phyloP scores from a whole-genome alignment of 805 yeast genomes.

The Starmera amethionina region DNA sequence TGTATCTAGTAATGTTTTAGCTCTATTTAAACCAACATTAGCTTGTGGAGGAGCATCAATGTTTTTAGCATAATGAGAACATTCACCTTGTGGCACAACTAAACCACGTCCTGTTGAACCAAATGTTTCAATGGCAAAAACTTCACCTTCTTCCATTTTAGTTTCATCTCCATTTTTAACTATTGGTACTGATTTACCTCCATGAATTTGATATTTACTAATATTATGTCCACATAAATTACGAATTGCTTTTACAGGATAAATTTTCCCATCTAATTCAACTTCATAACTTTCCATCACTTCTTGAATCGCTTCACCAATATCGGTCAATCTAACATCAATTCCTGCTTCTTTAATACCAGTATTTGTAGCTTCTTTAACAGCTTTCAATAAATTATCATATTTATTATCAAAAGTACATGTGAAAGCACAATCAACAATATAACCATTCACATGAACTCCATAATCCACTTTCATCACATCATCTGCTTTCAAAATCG shows the following conservation, averaged over 20 bases:
- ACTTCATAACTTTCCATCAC: slow-evolving; percentile 96
- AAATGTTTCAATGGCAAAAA: slow-evolving; percentile 96
- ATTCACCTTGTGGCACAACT: slow-evolving; percentile 80
- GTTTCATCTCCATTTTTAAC: slow-evolving; percentile 89
- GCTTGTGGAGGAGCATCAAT: slow-evolving; percentile 26
- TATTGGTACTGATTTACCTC: slow-evolving; percentile 94
- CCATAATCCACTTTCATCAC: slow-evolving; percentile 97
- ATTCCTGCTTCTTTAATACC: slow-evolving; percentile 92
- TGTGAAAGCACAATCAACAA: slow-evolving; percentile 93
- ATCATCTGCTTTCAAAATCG: slow-evolving; percentile 73
- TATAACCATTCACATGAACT: slow-evolving; percentile 90
- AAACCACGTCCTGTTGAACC: slow-evolving; percentile 95
- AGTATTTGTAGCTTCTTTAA: slow-evolving; percentile 85
- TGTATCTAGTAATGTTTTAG: slow-evolving; percentile 55
- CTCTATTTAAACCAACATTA: slow-evolving; percentile 46
- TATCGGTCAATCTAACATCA: slow-evolving; percentile 89
- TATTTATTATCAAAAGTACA: slow-evolving; percentile 78
- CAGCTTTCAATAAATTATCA: slow-evolving; percentile 75
- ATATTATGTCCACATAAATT: slow-evolving; percentile 95
- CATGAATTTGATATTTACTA: slow-evolving; percentile 75
- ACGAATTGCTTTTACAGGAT: slow-evolving; percentile 81
- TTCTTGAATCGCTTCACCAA: slow-evolving; percentile 94
- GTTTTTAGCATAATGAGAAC: slow-evolving; percentile 82
- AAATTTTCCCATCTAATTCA: slow-evolving; percentile 77
- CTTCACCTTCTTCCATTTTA: slow-evolving; percentile 98